phyloP scores from a whole-genome alignment of 139 green algal genomes.

The Coelastrella sp. region DNA sequence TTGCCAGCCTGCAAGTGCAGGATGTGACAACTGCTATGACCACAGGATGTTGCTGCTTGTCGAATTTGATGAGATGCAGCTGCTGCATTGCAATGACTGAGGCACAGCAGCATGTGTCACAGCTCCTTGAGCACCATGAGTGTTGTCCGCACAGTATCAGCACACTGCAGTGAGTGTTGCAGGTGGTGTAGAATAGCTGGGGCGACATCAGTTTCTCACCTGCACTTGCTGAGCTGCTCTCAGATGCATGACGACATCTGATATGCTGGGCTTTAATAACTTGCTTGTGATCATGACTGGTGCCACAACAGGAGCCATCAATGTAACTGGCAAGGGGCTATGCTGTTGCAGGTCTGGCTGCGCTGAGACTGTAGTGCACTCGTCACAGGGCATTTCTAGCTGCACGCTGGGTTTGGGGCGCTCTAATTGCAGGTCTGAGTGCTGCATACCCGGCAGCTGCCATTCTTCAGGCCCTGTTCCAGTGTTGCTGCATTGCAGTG shows the following conservation, averaged over 20 bases:
- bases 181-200: background rate
- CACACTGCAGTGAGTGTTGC: background rate
- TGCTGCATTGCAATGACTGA: background rate
- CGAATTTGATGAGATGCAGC: background rate
- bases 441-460: background rate
- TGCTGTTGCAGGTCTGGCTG: background rate
- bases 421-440: too few species aligned
- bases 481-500: background rate
- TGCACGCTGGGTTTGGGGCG: constrained; percentile 4
- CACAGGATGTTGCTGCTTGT: background rate
- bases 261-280: constrained; percentile 18
- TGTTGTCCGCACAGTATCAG: background rate
- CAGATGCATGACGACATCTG: constrained; percentile 29
- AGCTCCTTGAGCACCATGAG: too few species aligned
- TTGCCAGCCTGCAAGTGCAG: background rate
- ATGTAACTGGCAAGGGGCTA: background rate
- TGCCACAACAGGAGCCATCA: background rate
- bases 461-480: background rate
- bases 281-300: background rate
- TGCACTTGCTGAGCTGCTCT: constrained; percentile 2
- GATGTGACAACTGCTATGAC: background rate
- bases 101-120: too few species aligned
- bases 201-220: background rate
- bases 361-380: background rate
- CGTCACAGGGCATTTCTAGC: constrained; percentile 11